Evolutionary conservation across 202 grass and related monocot genomes (phyloP).

Genomic region (Sporobolus alterniflorus): DNA sequence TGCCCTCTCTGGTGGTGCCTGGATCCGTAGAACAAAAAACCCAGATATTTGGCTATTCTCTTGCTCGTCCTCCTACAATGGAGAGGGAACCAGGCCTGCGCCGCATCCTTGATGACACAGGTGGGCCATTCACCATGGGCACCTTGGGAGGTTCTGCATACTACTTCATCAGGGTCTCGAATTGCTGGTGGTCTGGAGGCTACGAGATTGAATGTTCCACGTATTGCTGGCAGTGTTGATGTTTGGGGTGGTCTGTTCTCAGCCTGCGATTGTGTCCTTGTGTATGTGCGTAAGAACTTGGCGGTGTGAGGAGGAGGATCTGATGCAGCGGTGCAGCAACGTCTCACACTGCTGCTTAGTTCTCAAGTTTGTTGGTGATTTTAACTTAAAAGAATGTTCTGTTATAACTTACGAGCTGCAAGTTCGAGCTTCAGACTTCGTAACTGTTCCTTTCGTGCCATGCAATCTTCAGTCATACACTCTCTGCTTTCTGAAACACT

Average conservation of each 20-base stretch:
- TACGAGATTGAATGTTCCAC: conserved; percentile 43
- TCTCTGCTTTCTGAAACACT: background rate
- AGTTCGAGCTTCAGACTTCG: background rate
- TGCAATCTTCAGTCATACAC: too few relatives aligned
- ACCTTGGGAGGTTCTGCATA: conserved; percentile 51
- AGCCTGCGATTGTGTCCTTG: conserved; percentile 48
- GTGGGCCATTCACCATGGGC: conserved; percentile 40
- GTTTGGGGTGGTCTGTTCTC: conserved; percentile 45
- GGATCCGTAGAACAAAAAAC: background rate
- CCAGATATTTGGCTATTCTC: background rate
- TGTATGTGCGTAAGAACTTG: background rate
- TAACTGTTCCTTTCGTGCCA: too few relatives aligned
- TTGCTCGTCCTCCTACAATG: background rate
- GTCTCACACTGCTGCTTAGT: too few relatives aligned
- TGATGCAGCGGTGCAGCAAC: too few relatives aligned
- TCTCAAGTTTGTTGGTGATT: too few relatives aligned
- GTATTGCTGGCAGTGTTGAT: conserved; percentile 39
- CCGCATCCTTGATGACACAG: conserved; percentile 42
- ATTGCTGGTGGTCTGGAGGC: conserved; percentile 45
- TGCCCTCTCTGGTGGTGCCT: background rate
- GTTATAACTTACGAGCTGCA: too few relatives aligned
- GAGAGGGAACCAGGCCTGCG: conserved; percentile 41
- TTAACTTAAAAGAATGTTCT: too few relatives aligned
- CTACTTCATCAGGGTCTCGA: conserved; percentile 52
- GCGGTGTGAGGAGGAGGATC: too few relatives aligned